Percentiles rank a stretch among this genome's conserved stretches.
These are phyloP conservation scores for Wickerhamiella australiensis DNA, from an alignment of 805 yeast genomes.

Conservation along the genomic window DNA sequence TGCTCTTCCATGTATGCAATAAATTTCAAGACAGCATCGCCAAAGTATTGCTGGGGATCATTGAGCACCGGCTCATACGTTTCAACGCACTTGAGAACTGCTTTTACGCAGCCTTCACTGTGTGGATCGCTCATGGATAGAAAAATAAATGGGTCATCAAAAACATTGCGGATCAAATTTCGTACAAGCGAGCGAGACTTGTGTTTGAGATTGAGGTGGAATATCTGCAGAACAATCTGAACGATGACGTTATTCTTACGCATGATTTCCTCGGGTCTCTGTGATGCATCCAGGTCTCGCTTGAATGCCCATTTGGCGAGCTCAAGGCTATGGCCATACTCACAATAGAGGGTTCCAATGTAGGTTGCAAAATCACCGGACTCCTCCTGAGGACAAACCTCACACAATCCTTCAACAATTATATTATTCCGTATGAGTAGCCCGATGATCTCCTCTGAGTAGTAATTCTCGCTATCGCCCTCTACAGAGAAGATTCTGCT, in stretches of 20 bases:
- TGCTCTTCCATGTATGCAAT: neutral
- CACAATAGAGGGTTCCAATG: neutral
- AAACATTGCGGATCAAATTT: neutral
- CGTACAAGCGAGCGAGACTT: neutral
- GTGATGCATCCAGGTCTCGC: constrained; percentile 6
- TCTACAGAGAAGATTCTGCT: neutral
- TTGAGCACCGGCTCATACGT: neutral
- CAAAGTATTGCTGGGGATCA: neutral
- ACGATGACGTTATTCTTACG: constrained; percentile 7
- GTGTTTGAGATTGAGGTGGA: neutral
- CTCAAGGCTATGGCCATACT: neutral
- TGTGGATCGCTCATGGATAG: neutral
- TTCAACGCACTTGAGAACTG: neutral
- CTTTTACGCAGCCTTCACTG: neutral
- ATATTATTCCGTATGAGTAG: neutral
- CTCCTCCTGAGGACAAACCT: constrained; percentile 8
- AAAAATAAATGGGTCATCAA: neutral
- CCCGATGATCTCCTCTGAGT: constrained; percentile 1
- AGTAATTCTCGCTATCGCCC: too few species aligned
- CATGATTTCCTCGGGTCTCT: constrained; percentile 2
- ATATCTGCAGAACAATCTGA: constrained; percentile 1
- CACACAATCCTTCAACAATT: constrained; percentile 6
- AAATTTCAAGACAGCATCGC: neutral
- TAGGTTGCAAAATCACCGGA: neutral
- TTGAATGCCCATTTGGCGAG: constrained; percentile 7